Base-by-base conservation (phyloP, 768 basidiomycete species). In the Tulasnella sp. region DNA sequence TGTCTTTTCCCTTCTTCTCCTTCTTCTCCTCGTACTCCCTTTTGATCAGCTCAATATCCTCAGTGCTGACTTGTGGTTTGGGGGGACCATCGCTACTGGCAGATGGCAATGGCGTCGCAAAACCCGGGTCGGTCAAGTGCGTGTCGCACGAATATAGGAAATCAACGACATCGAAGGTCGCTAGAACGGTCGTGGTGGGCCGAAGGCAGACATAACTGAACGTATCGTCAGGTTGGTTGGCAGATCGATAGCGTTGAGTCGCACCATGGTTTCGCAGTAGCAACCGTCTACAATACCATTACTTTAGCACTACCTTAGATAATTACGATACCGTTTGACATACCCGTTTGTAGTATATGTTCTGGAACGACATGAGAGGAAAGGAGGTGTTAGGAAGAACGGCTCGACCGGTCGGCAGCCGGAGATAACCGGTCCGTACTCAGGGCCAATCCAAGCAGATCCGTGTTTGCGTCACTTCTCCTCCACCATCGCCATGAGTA, bases 21-120 rank as follows among this genome's bases (percentile, higher is more conserved):
- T 63, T 62, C 41, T 65, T 68, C 59, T 64, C 59, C 57, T 62
- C 86, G 84, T 82, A 92, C 69, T 86, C 85, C 62, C 73, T 78
- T 68, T 82, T 81, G 39, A 91, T 81, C 67, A 86, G 86, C 61
- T 86, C 85, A 41, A 91, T 81, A 67, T 88, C 88, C 61, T 86
- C 86, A 14, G 79, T 72, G 58, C 76, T 75, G 27, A 70, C 65
- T 0, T 69, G 66, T 17, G 62, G 65, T 42, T 69, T 65, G 14
- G 62, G 63, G 35, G 57, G 68, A n/a, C n/a, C n/a, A n/a, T n/a
- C n/a, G n/a, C n/a, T n/a, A n/a, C n/a, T n/a, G 67, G 67, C 77
- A 66, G 52, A 65, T 73, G 65, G 66, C 49, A 80, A 69, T 41
- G 71, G 70, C 8, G 71, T 76, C 6, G 84, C 81, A 69, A 96